phyloP scores from a whole-genome alignment of 306 rosid genomes.

The Dryas alaskensis region DNA sequence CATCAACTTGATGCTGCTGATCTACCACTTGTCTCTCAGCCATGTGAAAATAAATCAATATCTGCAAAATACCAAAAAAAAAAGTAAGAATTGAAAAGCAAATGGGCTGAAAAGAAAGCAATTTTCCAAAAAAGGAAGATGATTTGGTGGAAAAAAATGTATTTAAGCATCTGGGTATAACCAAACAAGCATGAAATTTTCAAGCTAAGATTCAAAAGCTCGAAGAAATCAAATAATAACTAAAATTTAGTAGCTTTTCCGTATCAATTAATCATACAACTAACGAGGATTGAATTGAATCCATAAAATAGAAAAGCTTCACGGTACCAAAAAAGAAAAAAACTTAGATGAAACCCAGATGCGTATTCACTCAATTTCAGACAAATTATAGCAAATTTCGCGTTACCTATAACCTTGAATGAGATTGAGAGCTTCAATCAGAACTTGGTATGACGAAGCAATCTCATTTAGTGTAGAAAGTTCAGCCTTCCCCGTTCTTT shows the following conservation, averaged over 20 bases:
- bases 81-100: background rate
- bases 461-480: background rate
- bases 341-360: background rate
- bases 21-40: constrained; percentile 61
- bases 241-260: background rate
- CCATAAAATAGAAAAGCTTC: background rate
- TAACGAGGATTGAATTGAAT: background rate
- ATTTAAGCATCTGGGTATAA: background rate
- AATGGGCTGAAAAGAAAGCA: background rate
- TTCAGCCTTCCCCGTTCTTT: too few relatives aligned
- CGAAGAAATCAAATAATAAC: background rate
- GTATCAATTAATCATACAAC: background rate
- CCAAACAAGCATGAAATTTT: background rate
- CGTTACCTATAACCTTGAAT: background rate
- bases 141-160: background rate
- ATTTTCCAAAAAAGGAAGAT: background rate
- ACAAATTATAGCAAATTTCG: background rate
- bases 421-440: constrained; percentile 1
- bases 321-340: background rate
- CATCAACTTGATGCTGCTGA: constrained; percentile 51
- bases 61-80: background rate
- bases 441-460: background rate
- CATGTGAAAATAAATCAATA: constrained; percentile 33
- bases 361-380: background rate
- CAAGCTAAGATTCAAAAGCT: background rate